These are phyloP conservation scores for Leucosporidium yakuticum DNA, from an alignment of 768 basidiomycete genomes.

Conservation along the genomic window DNA sequence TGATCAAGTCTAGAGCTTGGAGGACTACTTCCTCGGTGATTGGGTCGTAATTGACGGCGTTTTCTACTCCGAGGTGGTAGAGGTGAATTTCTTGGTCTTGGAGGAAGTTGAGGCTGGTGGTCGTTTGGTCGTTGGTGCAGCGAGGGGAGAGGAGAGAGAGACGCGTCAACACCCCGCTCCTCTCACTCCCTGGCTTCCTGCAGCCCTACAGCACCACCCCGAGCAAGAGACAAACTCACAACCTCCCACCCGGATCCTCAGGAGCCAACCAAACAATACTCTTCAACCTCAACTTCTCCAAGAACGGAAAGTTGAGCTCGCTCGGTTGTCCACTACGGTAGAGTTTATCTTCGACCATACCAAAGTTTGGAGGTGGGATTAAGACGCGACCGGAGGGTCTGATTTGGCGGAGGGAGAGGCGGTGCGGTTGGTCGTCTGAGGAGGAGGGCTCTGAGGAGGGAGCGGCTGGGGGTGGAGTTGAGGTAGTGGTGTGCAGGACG, in stretches of 20 bases:
- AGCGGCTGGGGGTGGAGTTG: too few relatives aligned
- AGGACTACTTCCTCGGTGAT: constrained; percentile 45
- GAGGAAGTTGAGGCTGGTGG: constrained; percentile 37
- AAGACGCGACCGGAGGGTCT: constrained; percentile 9
- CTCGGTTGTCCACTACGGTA: constrained; percentile 44
- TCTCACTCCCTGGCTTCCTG: too few relatives aligned
- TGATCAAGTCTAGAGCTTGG: constrained; percentile 42
- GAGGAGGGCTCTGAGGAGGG: too few relatives aligned
- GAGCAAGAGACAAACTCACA: too few relatives aligned
- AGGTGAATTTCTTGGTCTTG: constrained; percentile 42
- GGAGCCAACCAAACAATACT: constrained; percentile 45
- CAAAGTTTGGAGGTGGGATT: constrained; percentile 44
- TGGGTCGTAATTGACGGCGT: constrained; percentile 32
- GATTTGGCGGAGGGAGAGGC: too few relatives aligned
- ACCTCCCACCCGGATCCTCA: constrained; percentile 42
- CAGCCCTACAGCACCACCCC: too few relatives aligned
- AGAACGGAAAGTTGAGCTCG: constrained; percentile 37
- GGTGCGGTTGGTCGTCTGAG: too few relatives aligned
- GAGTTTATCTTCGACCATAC: constrained; percentile 45
- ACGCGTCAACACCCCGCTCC: too few relatives aligned
- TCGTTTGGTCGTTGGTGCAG: too few relatives aligned
- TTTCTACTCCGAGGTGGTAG: constrained; percentile 39
- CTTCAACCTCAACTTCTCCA: constrained; percentile 32
- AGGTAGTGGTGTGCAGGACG: too few relatives aligned
- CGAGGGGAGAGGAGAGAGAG: too few relatives aligned